Evolutionary conservation across 257 asterid species (phyloP), one percentile per base, ranked within the genome.

Genomic region (Rehmannia glutinosa): DNA sequence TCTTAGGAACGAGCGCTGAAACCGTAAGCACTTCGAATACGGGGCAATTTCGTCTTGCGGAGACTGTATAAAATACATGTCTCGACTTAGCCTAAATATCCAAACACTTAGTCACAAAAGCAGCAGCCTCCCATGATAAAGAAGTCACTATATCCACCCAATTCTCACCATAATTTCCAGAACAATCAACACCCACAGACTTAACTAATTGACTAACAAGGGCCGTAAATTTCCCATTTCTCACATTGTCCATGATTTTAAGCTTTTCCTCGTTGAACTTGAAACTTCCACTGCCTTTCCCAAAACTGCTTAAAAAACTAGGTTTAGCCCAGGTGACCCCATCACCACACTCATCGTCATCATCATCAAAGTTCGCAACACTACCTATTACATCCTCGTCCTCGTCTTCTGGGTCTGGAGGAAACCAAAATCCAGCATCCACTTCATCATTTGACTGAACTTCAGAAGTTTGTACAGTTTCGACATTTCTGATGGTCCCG

Each of bases 101-200:
- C n/a, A n/a, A n/a, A n/a, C n/a, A n/a, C n/a, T n/a, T n/a, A n/a
- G n/a, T 87, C 72, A 93, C 91, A 83, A 88, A 93, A 53, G 83
- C 81, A 73, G 98, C 97, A 65, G 98, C 98, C 59, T 86, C 90
- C 97, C 97, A 93, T 19, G 97, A 90, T 71, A 93, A 81, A 61
- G 85, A 68, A 64, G 95, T 80, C 76, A 93, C 90, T 68, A 90
- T 73, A 72, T 90, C 90, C 42, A 82, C 88, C 97, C 97, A 90
- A 64, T 76, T 80, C 38, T 86, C 78, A 10, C 75, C 75, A 41
- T 27, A 56, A 41, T 78, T 71, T 62, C 75, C 79, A 5, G 73
- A 75, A 49, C 77, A 72, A 46, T 72, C 68, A 60, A 86, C 78
- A 30, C 89, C 94, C 45, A 84, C 84, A 19, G 96, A 83, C 63